Conservation (phyloP, 495 filamentous ascomycete genomes). For the Filosporella fistucella region DNA sequence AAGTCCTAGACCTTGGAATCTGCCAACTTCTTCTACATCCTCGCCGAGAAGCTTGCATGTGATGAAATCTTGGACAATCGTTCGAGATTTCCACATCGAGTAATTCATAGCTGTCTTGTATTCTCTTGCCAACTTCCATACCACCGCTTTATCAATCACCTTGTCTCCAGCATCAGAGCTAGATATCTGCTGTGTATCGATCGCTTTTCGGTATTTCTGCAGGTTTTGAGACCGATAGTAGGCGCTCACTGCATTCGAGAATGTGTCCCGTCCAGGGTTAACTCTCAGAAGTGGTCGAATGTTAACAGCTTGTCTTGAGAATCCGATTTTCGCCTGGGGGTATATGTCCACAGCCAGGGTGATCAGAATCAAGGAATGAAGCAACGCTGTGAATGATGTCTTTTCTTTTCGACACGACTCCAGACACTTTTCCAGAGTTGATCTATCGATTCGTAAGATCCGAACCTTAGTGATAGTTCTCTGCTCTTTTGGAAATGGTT, state of each 20-base stretch:
- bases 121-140: slow-evolving; percentile 7
- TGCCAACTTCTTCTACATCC: slow-evolving; percentile 5
- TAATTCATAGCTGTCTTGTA: slow-evolving; percentile 8
- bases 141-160: not conserved
- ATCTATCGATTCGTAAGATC: not conserved
- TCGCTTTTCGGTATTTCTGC: not conserved
- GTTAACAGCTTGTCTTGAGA: slow-evolving; percentile 4
- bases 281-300: not conserved
- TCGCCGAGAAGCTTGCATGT: slow-evolving; percentile 2
- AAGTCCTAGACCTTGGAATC: not conserved
- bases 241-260: slow-evolving; percentile 3
- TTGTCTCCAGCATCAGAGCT: not conserved
- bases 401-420: slow-evolving; percentile 9
- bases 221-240: not conserved
- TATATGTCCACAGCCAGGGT: slow-evolving; percentile 15
- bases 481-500: not conserved
- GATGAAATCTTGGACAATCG: slow-evolving; percentile 5
- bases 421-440: slow-evolving; percentile 2
- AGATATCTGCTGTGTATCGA: too few species aligned
- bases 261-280: not conserved
- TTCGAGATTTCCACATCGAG: not conserved
- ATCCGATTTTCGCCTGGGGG: slow-evolving; percentile 3
- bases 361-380: slow-evolving; percentile 9
- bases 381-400: slow-evolving; percentile 12
- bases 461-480: slow-evolving; percentile 2